Percentiles rank a stretch among this genome's conserved stretches.
Conservation (phyloP, 495 filamentous ascomycete genomes). For the Hypoxylon crocopeplum region DNA sequence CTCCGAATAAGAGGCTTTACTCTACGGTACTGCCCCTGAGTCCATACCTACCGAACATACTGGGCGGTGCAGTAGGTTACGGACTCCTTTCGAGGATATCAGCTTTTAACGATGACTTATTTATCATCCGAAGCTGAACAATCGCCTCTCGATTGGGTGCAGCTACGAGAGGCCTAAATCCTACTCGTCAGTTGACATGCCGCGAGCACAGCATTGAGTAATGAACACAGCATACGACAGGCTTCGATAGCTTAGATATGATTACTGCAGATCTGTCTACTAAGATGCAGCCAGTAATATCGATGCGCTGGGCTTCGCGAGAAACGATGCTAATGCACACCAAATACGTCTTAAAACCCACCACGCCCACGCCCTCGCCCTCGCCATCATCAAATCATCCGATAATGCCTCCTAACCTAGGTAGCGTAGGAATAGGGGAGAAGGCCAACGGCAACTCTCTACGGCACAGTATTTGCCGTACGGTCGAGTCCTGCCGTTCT, state of each 20-base stretch:
- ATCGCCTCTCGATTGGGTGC: too few species aligned
- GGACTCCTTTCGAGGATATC: too few species aligned
- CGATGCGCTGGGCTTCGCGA: slow-evolving; percentile 13
- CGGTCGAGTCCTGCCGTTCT: slow-evolving; percentile 9
- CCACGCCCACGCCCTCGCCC: not conserved
- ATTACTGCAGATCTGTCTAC: slow-evolving; percentile 33
- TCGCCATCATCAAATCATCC: slow-evolving; percentile 20
- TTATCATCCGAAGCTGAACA: too few species aligned
- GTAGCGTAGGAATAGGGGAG: too few species aligned
- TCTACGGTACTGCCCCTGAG: slow-evolving; percentile 1
- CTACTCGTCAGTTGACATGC: slow-evolving; percentile 9
- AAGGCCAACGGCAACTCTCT: too few species aligned
- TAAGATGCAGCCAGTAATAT: slow-evolving; percentile 22
- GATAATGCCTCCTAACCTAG: slow-evolving; percentile 3
- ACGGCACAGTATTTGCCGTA: not conserved
- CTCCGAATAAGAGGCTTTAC: slow-evolving; percentile 6
- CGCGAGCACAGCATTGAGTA: slow-evolving; percentile 10
- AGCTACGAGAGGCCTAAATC: too few species aligned
- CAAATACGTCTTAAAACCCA: slow-evolving; percentile 18
- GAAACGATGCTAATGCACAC: slow-evolving; percentile 35
- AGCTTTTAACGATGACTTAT: too few species aligned
- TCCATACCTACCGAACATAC: not conserved
- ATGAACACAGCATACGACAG: slow-evolving; percentile 23
- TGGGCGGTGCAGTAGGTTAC: too few species aligned
- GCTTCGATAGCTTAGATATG: slow-evolving; percentile 21